A percentile compares a stretch with the other conserved stretches of the same genome.
Evolutionary conservation across 345 rosid species (phyloP).

Genomic region (Ceriops zippeliana): DNA sequence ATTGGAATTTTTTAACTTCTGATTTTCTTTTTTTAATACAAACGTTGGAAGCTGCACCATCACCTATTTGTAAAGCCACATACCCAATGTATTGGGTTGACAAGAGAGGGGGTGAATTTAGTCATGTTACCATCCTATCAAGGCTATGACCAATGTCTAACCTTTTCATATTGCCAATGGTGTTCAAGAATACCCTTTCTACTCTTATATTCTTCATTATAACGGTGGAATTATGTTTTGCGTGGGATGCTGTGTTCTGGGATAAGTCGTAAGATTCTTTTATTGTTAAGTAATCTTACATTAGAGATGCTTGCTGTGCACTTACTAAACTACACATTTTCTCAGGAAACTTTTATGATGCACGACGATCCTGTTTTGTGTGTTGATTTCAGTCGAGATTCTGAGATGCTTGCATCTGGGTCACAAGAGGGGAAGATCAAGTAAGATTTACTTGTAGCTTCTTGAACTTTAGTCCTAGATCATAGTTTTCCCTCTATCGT

Average conservation of each 20-base stretch:
- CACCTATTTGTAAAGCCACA: no score
- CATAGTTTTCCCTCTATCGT: neutral
- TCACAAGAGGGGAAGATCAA: slow-evolving; percentile 97
- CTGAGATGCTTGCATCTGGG: slow-evolving; percentile 95
- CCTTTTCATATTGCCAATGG: no score
- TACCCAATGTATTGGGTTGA: no score
- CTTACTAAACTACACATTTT: slow-evolving; percentile 15
- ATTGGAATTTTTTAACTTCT: no score
- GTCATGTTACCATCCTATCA: no score
- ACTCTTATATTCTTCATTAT: no score
- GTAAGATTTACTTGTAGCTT: slow-evolving; percentile 39
- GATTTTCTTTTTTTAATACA: no score
- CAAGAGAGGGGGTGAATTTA: no score
- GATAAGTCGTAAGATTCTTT: neutral
- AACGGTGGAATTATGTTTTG: neutral
- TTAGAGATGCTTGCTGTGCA: slow-evolving; percentile 2
- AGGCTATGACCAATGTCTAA: no score
- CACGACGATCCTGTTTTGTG: slow-evolving; percentile 96
- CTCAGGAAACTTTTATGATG: slow-evolving; percentile 99
- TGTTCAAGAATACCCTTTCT: no score
- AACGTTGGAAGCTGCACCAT: no score
- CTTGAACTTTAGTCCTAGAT: slow-evolving; percentile 4
- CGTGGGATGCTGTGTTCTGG: neutral
- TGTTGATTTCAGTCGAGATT: slow-evolving; percentile 96
- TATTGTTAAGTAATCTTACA: neutral